Percentiles rank a stretch among this genome's conserved stretches.
phyloP scores from a whole-genome alignment of 2,329 filamentous ascomycete genomes.

The Fusarium annulatum region DNA sequence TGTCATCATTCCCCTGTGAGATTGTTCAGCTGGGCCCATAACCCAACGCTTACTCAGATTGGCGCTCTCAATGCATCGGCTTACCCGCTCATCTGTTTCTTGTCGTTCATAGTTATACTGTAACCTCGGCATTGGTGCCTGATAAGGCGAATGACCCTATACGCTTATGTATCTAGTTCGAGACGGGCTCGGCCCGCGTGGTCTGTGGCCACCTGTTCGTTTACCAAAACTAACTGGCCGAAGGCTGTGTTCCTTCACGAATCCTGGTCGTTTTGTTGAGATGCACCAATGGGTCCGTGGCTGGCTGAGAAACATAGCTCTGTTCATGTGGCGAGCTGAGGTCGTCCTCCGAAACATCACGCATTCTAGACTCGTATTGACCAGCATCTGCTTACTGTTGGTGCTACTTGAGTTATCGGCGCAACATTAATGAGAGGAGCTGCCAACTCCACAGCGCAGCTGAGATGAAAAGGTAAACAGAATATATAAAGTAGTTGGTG shows the following conservation, averaged over 20 bases:
- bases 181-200: not conserved
- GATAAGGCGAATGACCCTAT: not conserved
- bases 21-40: not conserved
- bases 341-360: not conserved
- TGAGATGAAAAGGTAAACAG: fast-evolving
- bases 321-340: not conserved
- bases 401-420: too few species aligned
- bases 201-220: not conserved
- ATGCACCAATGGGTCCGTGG: fast-evolving
- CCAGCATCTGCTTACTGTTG: not conserved
- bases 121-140: too few species aligned
- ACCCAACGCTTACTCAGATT: not conserved
- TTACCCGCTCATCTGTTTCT: not conserved
- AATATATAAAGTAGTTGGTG: not conserved
- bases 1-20: not conserved
- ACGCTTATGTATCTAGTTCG: not conserved
- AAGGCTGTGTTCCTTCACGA: not conserved
- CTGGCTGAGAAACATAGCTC: not conserved
- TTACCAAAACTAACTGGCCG: not conserved
- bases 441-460: not conserved
- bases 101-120: not conserved
- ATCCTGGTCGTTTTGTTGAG: fast-evolving
- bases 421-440: not conserved
- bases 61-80: not conserved
- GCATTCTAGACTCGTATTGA: not conserved